A percentile compares a stretch with the other conserved stretches of the same genome.
These are phyloP conservation scores for Tubosaeta sp. DNA, from an alignment of 768 basidiomycete genomes.

Conservation along the genomic window DNA sequence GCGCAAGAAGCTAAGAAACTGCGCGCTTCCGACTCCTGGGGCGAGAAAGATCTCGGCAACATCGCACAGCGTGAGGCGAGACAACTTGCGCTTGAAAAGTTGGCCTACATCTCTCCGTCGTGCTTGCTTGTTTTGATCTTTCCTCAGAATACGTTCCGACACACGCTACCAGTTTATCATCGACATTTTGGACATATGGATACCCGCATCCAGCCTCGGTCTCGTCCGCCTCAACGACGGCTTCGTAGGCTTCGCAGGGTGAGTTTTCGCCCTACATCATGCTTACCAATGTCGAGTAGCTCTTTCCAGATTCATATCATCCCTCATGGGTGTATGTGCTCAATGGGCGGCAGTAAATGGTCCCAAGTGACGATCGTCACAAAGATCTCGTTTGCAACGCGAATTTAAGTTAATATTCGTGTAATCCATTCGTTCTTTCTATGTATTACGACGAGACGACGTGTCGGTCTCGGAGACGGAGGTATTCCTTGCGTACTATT, in stretches of 20 bases:
- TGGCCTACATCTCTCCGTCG: conserved; percentile 19
- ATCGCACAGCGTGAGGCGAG: conserved; percentile 64
- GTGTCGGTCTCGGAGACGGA: conserved; percentile 52
- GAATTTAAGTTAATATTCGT: background rate
- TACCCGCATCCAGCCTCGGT: conserved; percentile 81
- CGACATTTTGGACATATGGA: conserved; percentile 84
- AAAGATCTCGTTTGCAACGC: background rate
- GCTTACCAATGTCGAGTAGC: background rate
- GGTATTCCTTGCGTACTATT: conserved; percentile 63
- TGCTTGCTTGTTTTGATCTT: conserved; percentile 4
- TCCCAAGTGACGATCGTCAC: conserved; percentile 31
- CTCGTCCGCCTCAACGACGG: conserved; percentile 81
- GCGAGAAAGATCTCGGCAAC: conserved; percentile 65
- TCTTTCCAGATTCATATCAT: conserved; percentile 57
- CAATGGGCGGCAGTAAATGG: conserved; percentile 58
- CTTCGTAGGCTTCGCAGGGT: conserved; percentile 82
- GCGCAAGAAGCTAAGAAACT: conserved; percentile 56
- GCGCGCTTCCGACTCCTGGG: conserved; percentile 38
- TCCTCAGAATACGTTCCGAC: conserved; percentile 53
- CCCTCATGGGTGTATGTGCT: conserved; percentile 60
- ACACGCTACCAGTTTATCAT: conserved; percentile 77
- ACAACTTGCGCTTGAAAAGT: conserved; percentile 55
- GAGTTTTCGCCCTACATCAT: conserved; percentile 23
- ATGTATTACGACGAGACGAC: background rate
- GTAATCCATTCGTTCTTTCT: conserved; percentile 1